Evolutionary conservation across 2,329 filamentous ascomycete species (phyloP).

Genomic region (Ophiostoma triangulosporum): DNA sequence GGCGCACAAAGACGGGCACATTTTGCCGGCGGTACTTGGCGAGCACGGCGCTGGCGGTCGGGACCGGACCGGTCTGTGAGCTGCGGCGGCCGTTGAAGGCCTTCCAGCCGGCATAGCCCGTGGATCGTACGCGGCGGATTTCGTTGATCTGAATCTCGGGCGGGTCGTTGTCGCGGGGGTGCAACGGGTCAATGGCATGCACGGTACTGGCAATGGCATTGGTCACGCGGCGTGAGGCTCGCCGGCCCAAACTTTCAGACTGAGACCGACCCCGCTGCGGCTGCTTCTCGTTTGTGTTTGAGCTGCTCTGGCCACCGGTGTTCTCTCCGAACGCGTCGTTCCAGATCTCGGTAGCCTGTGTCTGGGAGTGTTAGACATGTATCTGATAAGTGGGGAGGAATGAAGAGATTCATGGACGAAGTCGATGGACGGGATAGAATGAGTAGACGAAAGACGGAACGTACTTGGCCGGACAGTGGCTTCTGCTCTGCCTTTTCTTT

Average conservation of each 20-base stretch:
- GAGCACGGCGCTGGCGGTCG: not conserved
- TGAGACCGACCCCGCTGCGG: not conserved
- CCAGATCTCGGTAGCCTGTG: not conserved
- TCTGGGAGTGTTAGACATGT: not conserved
- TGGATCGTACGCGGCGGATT: not conserved
- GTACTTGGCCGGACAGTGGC: not conserved
- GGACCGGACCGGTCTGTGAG: not conserved
- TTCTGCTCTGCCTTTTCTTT: not conserved
- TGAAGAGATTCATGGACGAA: not conserved
- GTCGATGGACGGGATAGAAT: not conserved
- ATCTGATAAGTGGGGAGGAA: too few species aligned
- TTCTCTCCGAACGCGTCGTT: not conserved
- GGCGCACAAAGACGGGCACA: not conserved
- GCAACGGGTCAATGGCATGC: not conserved
- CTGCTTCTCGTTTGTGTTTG: not conserved
- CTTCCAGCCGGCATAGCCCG: not conserved
- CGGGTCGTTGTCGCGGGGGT: not conserved
- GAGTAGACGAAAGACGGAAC: not conserved
- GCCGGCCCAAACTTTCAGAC: not conserved
- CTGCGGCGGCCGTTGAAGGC: not conserved
- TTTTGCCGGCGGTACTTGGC: constrained; percentile 17
- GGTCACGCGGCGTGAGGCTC: not conserved
- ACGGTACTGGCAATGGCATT: not conserved
- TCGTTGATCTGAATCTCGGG: not conserved
- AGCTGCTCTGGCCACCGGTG: not conserved